Evolutionary conservation across 176 grass and related monocot genomes (phyloP).

Genomic region (Avena insularis): DNA sequence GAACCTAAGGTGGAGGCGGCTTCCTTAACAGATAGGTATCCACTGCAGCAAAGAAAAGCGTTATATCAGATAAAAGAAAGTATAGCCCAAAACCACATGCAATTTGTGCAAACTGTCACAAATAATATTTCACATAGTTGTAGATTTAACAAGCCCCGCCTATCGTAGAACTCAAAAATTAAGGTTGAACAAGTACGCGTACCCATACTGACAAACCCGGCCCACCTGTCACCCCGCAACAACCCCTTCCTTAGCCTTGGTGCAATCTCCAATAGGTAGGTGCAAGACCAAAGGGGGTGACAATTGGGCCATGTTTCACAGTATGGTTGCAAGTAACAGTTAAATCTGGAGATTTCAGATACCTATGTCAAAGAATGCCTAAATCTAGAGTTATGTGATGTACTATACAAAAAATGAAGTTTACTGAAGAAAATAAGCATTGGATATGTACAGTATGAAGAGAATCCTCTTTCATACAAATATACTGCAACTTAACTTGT

Average conservation of each 20-base stretch:
- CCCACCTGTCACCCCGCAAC: background rate
- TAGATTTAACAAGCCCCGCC: background rate
- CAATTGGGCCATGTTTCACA: background rate
- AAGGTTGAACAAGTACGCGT: background rate
- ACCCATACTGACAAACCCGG: background rate
- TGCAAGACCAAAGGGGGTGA: background rate
- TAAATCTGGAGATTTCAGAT: background rate
- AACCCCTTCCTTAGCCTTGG: background rate
- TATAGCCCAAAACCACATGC: background rate
- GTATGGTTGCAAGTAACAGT: conserved; percentile 3
- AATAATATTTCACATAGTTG: background rate
- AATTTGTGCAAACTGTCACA: background rate
- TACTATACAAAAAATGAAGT: background rate
- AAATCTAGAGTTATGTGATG: background rate
- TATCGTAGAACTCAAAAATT: background rate
- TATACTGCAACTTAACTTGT: background rate
- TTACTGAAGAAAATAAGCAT: background rate
- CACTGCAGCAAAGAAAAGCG: conserved; percentile 37
- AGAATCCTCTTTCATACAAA: conserved; percentile 14
- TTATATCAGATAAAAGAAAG: conserved; percentile 33
- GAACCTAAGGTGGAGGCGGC: conserved; percentile 31
- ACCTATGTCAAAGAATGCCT: conserved; percentile 4
- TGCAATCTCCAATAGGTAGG: background rate
- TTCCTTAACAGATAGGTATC: conserved; percentile 43
- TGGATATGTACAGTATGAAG: background rate